phyloP scores from a whole-genome alignment of 164 flowering plant species.

The Stephania yunnanensis region DNA sequence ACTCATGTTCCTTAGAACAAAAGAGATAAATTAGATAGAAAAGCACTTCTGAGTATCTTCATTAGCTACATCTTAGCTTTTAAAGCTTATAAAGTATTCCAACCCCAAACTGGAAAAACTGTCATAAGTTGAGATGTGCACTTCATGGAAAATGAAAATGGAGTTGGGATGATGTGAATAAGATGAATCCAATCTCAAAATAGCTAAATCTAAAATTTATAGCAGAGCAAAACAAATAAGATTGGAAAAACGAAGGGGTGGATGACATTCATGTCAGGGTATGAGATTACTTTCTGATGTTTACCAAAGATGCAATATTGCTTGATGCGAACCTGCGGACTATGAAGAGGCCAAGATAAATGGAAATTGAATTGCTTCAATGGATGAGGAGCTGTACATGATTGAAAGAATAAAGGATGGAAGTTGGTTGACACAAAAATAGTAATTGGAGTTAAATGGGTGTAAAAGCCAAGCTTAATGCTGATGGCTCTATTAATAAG shows the following conservation, averaged over 20 bases:
- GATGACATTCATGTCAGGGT: no score
- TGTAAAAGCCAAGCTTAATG: no score
- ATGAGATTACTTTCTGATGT: neutral
- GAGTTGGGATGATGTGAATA: neutral
- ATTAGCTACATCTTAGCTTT: neutral
- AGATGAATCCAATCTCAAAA: neutral
- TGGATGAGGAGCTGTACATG: neutral
- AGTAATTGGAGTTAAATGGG: no score
- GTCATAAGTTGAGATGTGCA: no score
- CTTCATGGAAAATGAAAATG: no score
- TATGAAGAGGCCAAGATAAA: neutral
- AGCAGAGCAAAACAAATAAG: neutral
- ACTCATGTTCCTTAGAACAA: neutral
- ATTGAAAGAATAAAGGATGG: neutral
- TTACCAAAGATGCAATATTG: neutral
- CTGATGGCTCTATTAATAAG: no score
- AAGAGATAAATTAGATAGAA: conserved; percentile 6
- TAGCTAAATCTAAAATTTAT: neutral
- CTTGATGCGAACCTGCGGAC: neutral
- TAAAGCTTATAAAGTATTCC: neutral
- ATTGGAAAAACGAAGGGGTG: neutral
- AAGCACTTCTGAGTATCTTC: neutral
- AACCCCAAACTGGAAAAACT: no score
- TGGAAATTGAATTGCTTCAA: neutral
- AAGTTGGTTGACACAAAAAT: no score